Percentiles rank a stretch among this genome's conserved stretches.
Conservation (phyloP, 2,329 filamentous ascomycete genomes). For the Cladosporium sp. region DNA sequence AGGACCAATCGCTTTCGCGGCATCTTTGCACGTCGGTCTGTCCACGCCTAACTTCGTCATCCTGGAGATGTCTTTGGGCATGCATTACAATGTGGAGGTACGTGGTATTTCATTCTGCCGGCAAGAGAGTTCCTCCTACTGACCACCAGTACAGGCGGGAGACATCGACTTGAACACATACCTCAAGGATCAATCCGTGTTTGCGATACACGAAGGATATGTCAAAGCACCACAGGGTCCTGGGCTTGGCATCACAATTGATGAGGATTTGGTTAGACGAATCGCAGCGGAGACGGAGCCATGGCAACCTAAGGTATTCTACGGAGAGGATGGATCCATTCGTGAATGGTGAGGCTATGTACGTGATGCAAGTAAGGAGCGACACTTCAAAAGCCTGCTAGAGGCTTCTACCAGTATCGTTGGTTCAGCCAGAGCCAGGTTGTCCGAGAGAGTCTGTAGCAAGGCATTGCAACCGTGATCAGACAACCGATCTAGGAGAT, state of each 20-base stretch:
- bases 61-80: conserved; percentile 75
- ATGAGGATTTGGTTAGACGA: conserved; percentile 65
- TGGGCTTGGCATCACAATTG: conserved; percentile 36
- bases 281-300: conserved; percentile 58
- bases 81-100: conserved; percentile 67
- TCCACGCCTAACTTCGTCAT: conserved; percentile 66
- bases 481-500: conserved; percentile 46
- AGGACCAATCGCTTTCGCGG: conserved; percentile 70
- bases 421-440: conserved; percentile 80
- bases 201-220: conserved; percentile 27
- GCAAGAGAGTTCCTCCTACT: conserved; percentile 43
- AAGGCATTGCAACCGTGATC: conserved; percentile 79
- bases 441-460: conserved; percentile 74
- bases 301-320: conserved; percentile 66
- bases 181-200: conserved; percentile 26
- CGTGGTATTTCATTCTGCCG: conserved; percentile 37
- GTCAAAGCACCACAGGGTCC: conserved; percentile 25
- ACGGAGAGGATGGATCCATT: conserved; percentile 64
- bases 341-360: conserved; percentile 59
- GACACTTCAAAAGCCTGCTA: conserved; percentile 75
- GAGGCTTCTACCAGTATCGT: conserved; percentile 85
- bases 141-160: conserved; percentile 41
- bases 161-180: conserved; percentile 56
- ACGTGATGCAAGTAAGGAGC: conserved; percentile 52
- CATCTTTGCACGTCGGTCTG: conserved; percentile 66